Evolutionary conservation across 805 yeast genomes (phyloP).

Genomic region (Priceomyces melissophilus): DNA sequence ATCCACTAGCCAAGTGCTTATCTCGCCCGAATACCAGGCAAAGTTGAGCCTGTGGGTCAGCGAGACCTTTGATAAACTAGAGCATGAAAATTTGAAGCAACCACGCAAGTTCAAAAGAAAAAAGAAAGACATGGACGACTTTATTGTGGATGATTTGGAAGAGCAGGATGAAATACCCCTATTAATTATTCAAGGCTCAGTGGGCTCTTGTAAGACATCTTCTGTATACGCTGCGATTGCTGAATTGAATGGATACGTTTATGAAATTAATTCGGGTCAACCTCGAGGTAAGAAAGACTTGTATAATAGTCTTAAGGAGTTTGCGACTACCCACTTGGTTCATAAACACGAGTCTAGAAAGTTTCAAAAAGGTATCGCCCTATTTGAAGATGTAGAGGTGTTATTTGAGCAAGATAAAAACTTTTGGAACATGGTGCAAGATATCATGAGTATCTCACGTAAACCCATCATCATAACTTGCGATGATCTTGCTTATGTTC

Average conservation of each 20-base stretch:
- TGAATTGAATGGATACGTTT: conserved; percentile 64
- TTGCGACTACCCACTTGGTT: conserved; percentile 80
- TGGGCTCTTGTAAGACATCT: conserved; percentile 77
- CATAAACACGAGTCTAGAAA: conserved; percentile 31
- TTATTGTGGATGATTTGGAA: conserved; percentile 36
- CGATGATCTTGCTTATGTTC: conserved; percentile 45
- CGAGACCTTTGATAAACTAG: conserved; percentile 33
- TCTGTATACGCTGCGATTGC: conserved; percentile 65
- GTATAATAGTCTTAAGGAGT: conserved; percentile 61
- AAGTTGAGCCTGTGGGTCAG: conserved; percentile 38
- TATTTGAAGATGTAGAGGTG: conserved; percentile 84
- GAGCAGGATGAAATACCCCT: conserved; percentile 49
- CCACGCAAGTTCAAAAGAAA: conserved; percentile 27
- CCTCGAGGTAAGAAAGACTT: conserved; percentile 72
- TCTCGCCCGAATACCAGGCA: conserved; percentile 18
- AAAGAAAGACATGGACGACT: conserved; percentile 29
- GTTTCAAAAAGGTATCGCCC: conserved; percentile 61
- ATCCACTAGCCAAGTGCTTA: conserved; percentile 29
- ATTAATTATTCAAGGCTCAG: conserved; percentile 63
- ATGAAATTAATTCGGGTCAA: conserved; percentile 78
- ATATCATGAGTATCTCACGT: conserved; percentile 56
- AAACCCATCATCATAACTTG: conserved; percentile 73
- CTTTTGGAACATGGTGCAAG: conserved; percentile 74
- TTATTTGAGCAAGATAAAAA: conserved; percentile 72
- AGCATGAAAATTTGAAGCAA: conserved; percentile 28